Evolutionary conservation across 331 rosid genomes (phyloP).

Genomic region (Malus hybrid): DNA sequence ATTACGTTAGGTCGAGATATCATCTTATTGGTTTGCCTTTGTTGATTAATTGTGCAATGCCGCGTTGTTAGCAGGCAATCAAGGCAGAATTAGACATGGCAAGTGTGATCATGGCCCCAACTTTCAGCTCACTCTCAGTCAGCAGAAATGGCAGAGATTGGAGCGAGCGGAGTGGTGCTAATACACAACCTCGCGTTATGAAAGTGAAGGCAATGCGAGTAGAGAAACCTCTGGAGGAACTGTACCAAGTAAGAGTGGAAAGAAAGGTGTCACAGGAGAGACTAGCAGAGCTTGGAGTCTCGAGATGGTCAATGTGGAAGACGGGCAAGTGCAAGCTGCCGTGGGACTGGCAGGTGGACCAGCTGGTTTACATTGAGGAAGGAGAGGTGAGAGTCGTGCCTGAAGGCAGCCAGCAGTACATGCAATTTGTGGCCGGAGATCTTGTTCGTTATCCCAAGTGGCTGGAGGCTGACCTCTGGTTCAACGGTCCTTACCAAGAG

Average conservation of each 20-base stretch:
- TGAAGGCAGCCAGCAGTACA: constrained; percentile 77
- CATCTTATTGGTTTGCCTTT: background rate
- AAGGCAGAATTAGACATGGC: constrained; percentile 38
- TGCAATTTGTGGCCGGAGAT: constrained; percentile 83
- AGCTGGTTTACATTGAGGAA: constrained; percentile 86
- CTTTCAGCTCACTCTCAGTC: constrained; percentile 33
- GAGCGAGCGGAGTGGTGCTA: constrained; percentile 15
- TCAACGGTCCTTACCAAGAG: constrained; percentile 85
- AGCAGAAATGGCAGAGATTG: constrained; percentile 21
- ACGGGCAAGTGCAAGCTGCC: constrained; percentile 68
- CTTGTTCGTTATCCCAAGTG: constrained; percentile 87
- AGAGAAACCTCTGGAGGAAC: constrained; percentile 79
- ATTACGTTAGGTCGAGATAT: too few relatives aligned
- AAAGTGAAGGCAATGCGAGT: constrained; percentile 52
- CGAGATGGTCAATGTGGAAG: constrained; percentile 88
- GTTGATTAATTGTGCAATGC: background rate
- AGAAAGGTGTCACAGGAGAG: constrained; percentile 52
- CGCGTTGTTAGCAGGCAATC: background rate
- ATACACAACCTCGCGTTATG: constrained; percentile 13
- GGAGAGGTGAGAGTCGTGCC: constrained; percentile 95
- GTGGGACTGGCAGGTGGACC: constrained; percentile 98
- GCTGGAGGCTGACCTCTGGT: constrained; percentile 92
- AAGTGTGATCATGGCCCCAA: constrained; percentile 37
- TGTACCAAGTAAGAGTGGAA: constrained; percentile 74
- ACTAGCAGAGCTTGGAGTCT: constrained; percentile 59